Percentiles rank a stretch among this genome's conserved stretches.
Evolutionary conservation across 441 rosid genomes (phyloP).

Genomic region (Adansonia rubrostipa): DNA sequence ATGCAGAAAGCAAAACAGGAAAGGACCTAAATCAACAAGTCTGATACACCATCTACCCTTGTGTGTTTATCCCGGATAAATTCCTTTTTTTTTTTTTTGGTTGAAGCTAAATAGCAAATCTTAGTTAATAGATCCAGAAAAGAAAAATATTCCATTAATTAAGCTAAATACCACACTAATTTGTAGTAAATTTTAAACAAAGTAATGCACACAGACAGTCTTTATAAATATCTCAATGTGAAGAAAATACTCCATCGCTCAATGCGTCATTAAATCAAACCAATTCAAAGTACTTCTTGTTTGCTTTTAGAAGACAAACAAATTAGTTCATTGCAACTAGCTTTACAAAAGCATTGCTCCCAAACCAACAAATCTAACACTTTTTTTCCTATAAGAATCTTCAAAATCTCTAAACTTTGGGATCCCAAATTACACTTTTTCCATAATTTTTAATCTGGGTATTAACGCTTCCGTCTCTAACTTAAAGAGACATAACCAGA

Average conservation of each 20-base stretch:
- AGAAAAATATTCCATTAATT: conserved; percentile 4
- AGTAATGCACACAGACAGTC: not conserved
- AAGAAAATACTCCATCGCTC: not conserved
- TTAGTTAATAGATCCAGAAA: not conserved
- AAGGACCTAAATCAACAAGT: not conserved
- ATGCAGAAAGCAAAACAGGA: not conserved
- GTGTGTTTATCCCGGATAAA: not conserved
- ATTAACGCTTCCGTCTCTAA: conserved; percentile 10
- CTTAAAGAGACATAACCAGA: conserved; percentile 4
- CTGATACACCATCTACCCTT: not conserved
- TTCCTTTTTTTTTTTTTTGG: not conserved
- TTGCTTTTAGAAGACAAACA: not conserved
- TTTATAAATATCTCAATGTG: not conserved
- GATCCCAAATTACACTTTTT: conserved; percentile 20
- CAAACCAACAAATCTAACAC: not conserved
- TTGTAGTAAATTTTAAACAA: not conserved
- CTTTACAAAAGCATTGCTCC: conserved; percentile 14
- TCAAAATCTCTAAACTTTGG: conserved; percentile 5
- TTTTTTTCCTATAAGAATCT: not conserved
- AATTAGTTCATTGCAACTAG: not conserved
- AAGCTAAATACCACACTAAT: not conserved
- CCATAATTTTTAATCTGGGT: conserved; percentile 14
- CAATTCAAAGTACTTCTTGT: not conserved
- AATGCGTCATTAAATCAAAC: not conserved
- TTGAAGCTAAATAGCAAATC: not conserved